Evolutionary conservation across 2,329 filamentous ascomycete genomes (phyloP).

Genomic region (Cladosporium phlei): DNA sequence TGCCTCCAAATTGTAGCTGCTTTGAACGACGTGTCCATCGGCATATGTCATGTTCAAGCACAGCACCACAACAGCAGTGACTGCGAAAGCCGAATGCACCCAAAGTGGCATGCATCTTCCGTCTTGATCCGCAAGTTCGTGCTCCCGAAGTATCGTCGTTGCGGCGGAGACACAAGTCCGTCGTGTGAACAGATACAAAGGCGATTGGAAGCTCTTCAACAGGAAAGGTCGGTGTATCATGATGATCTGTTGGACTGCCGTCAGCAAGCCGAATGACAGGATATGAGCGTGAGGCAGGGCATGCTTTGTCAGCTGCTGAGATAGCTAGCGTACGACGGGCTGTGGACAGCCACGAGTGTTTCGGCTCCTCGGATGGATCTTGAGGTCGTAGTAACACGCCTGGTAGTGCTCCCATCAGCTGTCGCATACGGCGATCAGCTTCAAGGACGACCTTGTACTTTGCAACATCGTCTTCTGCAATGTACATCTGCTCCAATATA

Average conservation of each 20-base stretch:
- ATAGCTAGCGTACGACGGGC: not conserved
- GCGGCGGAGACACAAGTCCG: conserved; percentile 16
- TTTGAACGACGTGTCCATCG: not conserved
- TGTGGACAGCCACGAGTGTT: not conserved
- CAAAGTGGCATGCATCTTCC: not conserved
- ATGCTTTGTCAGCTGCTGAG: not conserved
- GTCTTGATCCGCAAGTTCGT: not conserved
- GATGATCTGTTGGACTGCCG: conserved; percentile 9
- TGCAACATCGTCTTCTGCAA: not conserved
- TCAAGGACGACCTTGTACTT: not conserved
- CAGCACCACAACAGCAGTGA: not conserved
- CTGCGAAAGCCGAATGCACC: not conserved
- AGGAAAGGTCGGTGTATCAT: conserved; percentile 18
- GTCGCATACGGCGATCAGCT: not conserved
- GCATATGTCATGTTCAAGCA: not conserved
- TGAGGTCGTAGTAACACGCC: not conserved
- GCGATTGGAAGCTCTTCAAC: conserved; percentile 15
- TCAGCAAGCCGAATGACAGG: not conserved
- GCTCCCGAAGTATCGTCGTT: conserved; percentile 14
- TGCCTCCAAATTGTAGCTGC: not conserved
- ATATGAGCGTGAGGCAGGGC: not conserved
- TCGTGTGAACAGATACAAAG: conserved; percentile 13
- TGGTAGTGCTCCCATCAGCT: not conserved
- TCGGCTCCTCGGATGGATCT: not conserved
- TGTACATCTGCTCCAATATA: not conserved